Base-by-base conservation (phyloP, 345 rosid species). In the Lenwebbia sp. region DNA sequence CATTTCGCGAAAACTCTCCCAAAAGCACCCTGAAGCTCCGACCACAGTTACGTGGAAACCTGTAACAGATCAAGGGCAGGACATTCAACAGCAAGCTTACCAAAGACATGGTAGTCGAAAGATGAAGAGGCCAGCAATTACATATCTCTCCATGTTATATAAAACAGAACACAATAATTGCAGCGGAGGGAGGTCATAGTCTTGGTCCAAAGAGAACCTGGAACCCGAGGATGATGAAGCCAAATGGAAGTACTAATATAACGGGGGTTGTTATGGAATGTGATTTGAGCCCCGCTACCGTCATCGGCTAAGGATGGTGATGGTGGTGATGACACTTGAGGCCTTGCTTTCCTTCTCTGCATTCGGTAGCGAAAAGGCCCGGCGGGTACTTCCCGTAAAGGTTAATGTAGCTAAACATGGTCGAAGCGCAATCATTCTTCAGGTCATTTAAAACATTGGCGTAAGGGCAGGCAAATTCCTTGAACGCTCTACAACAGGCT, bases 361-460 rank as follows among this genome's bases (percentile, higher is more conserved):
- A 94, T 86, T 90, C 90, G 7, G 88, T 92, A 11, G 92, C 89
- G 84, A 94, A 94, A 57, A 95, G 90, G 19, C 98, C 98, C 22
- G 94, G 90, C 4, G 95, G 96, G 86, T 95, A 94, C 33, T 88
- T 91, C 2, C 96, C 96, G 17, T 91, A 82, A 54, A 93, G 88
- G 84, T 92, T 90, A 85, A 95, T 93, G 94, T 94, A 94, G 88
- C 90, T 93, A 88, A 95, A 95, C 96, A 95, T 90, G 30, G 89
- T 92, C 37, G 91, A 81, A 54, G 98, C 85, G 26, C 98, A 94
- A 1, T 92, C 92, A 1, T 90, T 87, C 40, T 90, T 88, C 33
- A 84, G 57, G 87, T 95, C 95, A 51, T 91, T 95, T 75, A 93
- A 33, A 28, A 85, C 54, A 0, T 89, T 91, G 4, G n/a, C 55